These are phyloP conservation scores for Aspergillus alliaceus DNA, from an alignment of 2,329 filamentous ascomycete genomes.

Conservation along the genomic window DNA sequence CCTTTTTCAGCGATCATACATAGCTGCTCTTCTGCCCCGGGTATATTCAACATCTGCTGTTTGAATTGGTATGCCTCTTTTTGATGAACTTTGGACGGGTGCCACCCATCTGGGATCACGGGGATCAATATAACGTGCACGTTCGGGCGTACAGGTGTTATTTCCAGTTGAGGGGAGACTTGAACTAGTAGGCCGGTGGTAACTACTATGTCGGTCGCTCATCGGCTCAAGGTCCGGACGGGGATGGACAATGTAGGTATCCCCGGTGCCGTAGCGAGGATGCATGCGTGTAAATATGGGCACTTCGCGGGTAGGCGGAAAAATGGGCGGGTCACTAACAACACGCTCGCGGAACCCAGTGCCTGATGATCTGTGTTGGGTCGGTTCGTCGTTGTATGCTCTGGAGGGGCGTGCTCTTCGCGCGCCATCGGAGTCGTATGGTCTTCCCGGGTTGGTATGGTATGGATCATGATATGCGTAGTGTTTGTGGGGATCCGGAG, in stretches of 20 bases:
- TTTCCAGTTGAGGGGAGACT: conserved; percentile 13
- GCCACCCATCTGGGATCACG: conserved; percentile 5
- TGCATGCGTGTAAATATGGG: conserved; percentile 13
- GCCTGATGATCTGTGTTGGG: conserved; percentile 7
- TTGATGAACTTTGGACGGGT: background rate
- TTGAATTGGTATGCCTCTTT: background rate
- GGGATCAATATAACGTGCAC: conserved; percentile 1
- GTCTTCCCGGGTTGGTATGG: conserved; percentile 6
- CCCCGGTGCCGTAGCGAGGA: conserved; percentile 15
- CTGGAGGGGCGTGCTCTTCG: conserved; percentile 11
- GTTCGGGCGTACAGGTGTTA: background rate
- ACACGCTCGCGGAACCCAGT: conserved; percentile 14
- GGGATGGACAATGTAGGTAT: conserved; percentile 18
- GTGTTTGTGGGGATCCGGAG: conserved; percentile 20
- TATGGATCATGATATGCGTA: conserved; percentile 11
- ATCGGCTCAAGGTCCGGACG: conserved; percentile 24
- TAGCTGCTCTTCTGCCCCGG: conserved; percentile 8
- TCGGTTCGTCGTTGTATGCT: conserved; percentile 16
- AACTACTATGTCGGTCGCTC: conserved; percentile 27
- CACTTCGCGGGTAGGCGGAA: conserved; percentile 9
- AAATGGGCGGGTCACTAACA: conserved; percentile 15
- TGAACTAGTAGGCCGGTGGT: conserved; percentile 18
- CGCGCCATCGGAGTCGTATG: conserved; percentile 21
- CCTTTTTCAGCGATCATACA: conserved; percentile 14
- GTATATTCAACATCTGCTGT: conserved; percentile 11